Evolutionary conservation across 2,329 filamentous ascomycete species (phyloP).

Genomic region (Aspergillus sp.): DNA sequence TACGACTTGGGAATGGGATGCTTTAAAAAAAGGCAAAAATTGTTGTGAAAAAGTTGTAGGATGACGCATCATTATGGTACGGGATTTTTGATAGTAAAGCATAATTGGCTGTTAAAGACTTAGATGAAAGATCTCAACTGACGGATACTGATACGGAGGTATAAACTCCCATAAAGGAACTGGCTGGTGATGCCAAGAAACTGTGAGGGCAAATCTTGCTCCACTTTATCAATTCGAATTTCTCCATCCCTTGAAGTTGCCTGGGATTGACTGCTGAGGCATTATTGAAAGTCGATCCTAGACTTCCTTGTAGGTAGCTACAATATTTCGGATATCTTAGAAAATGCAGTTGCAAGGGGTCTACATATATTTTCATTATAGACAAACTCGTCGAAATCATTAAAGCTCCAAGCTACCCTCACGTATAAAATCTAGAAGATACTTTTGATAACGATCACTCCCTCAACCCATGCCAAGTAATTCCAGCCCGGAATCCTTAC

Average conservation of each 20-base stretch:
- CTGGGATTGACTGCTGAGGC: neutral
- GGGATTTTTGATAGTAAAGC: neutral
- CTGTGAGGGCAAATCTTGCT: neutral
- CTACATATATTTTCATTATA: neutral
- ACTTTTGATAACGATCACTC: conserved; percentile 29
- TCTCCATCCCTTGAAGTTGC: neutral
- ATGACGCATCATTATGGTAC: conserved; percentile 1
- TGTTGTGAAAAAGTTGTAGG: neutral
- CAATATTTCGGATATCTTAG: no score
- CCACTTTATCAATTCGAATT: neutral
- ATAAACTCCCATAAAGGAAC: neutral
- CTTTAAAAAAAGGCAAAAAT: neutral
- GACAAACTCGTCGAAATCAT: conserved; percentile 28
- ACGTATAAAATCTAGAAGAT: conserved; percentile 28
- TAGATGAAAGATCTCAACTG: neutral
- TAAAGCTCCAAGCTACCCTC: conserved; percentile 21
- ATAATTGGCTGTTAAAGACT: neutral
- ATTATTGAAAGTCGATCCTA: neutral
- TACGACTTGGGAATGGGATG: neutral
- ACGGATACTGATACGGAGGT: neutral
- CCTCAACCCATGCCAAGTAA: neutral
- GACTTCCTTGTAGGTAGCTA: no score
- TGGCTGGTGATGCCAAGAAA: neutral
- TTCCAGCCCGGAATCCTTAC: neutral
- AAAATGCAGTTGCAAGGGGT: no score